These are phyloP conservation scores for Favolaschia claudopus DNA, from an alignment of 768 basidiomycete species.

Conservation along the genomic window DNA sequence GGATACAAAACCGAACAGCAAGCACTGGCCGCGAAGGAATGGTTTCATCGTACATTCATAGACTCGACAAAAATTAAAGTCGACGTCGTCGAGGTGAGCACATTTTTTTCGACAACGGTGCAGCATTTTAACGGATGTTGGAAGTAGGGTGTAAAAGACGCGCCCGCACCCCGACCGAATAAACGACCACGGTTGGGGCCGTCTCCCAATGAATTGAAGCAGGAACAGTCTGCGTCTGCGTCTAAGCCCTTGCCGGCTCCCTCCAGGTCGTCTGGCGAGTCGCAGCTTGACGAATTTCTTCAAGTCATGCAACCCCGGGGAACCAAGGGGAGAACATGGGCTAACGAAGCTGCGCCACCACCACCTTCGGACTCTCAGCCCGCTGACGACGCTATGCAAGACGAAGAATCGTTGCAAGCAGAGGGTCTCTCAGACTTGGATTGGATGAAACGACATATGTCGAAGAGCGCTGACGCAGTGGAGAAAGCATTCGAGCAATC, in stretches of 20 bases:
- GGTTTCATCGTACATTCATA: slow-evolving; percentile 87
- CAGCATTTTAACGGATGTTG: slow-evolving; percentile 4
- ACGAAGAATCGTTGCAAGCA: slow-evolving; percentile 32
- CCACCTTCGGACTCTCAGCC: slow-evolving; percentile 4
- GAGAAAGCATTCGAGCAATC: slow-evolving; percentile 70
- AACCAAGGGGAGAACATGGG: slow-evolving; percentile 71
- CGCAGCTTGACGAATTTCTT: slow-evolving; percentile 71
- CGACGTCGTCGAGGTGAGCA: slow-evolving; percentile 76
- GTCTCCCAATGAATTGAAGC: slow-evolving; percentile 33
- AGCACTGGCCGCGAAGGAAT: slow-evolving; percentile 76
- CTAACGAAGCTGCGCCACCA: slow-evolving; percentile 49
- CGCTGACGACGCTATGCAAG: slow-evolving; percentile 29
- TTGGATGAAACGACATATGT: slow-evolving; percentile 77
- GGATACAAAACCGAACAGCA: slow-evolving; percentile 87
- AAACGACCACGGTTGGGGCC: slow-evolving; percentile 67
- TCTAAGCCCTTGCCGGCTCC: slow-evolving; percentile 19
- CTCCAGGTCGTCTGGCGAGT: slow-evolving; percentile 40
- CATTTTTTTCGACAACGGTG: slow-evolving; percentile 10
- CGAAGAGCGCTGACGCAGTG: slow-evolving; percentile 47
- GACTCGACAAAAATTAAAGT: slow-evolving; percentile 82
- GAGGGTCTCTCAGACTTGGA: slow-evolving; percentile 70
- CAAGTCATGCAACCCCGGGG: slow-evolving; percentile 73
- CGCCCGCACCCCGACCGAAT: slow-evolving; percentile 70
- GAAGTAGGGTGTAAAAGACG: slow-evolving; percentile 70
- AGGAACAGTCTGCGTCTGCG: background rate